Percentiles rank a stretch among this genome's conserved stretches.
These are phyloP conservation scores for Heliamphora exappendiculata DNA, from an alignment of 148 eudicot genomes.

Conservation along the genomic window DNA sequence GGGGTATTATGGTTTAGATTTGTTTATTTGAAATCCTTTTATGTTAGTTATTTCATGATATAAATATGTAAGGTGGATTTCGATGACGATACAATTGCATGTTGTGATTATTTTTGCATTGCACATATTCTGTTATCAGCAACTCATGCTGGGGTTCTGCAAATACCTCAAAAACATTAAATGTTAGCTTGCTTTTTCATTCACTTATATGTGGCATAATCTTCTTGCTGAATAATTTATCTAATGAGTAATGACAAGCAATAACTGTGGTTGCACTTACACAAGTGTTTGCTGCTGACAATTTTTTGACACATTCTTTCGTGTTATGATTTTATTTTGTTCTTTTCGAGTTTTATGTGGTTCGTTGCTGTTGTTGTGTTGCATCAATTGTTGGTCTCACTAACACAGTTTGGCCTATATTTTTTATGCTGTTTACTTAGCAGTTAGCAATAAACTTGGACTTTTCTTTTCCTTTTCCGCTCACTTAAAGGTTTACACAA, in stretches of 20 bases:
- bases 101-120: too few species aligned
- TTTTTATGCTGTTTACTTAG: not conserved
- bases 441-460: not conserved
- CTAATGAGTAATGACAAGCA: too few species aligned
- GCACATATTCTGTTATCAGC: too few species aligned
- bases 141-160: too few species aligned
- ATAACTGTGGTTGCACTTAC: too few species aligned
- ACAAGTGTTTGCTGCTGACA: not conserved
- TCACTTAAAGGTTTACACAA: not conserved
- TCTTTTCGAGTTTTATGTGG: not conserved
- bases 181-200: not conserved
- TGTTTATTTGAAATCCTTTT: not conserved
- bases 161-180: too few species aligned
- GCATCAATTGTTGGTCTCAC: not conserved
- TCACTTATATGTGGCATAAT: not conserved
- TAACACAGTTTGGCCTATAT: not conserved
- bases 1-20: not conserved
- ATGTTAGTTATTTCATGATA: not conserved
- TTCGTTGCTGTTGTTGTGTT: not conserved
- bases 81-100: too few species aligned
- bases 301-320: not conserved
- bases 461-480: not conserved
- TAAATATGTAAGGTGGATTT: too few species aligned
- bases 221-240: too few species aligned
- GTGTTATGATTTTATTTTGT: not conserved